These are phyloP conservation scores for Cyberlindnera maclurae DNA, from an alignment of 805 yeast species.

Conservation along the genomic window DNA sequence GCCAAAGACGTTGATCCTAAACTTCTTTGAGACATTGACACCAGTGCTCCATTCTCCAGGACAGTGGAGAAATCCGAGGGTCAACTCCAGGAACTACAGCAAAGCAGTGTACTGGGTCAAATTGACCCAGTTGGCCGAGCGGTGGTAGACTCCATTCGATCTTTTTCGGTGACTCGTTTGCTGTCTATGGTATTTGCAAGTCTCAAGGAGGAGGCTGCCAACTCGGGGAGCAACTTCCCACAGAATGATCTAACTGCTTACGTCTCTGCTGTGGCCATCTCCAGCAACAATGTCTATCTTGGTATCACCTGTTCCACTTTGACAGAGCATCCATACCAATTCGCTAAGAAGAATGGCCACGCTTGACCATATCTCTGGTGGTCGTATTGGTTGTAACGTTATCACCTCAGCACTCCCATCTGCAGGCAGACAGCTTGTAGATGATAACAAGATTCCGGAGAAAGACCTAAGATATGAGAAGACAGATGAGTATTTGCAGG, in stretches of 20 bases:
- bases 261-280: conserved; percentile 36
- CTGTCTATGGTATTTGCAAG: conserved; percentile 34
- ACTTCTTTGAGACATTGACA: conserved; percentile 18
- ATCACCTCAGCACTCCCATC: conserved; percentile 37
- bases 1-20: conserved; percentile 14
- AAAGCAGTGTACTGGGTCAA: conserved; percentile 32
- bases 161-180: conserved; percentile 35
- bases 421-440: conserved; percentile 36
- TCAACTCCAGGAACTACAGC: conserved; percentile 14
- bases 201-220: conserved; percentile 27
- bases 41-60: conserved; percentile 20
- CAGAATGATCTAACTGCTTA: conserved; percentile 34
- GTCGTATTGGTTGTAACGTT: conserved; percentile 43
- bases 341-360: conserved; percentile 39
- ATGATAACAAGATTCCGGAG: conserved; percentile 30
- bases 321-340: conserved; percentile 38
- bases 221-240: conserved; percentile 29
- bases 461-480: conserved; percentile 36
- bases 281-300: conserved; percentile 33
- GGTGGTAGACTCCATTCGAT: conserved; percentile 33
- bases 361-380: conserved; percentile 37
- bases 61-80: conserved; percentile 20
- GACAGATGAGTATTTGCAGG: conserved; percentile 39
- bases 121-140: conserved; percentile 31
- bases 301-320: conserved; percentile 39